A percentile compares a stretch with the other conserved stretches of the same genome.
Conservation (phyloP, 225 moss, liverwort and hornwort genomes). For the Pseudisothecium myosuroides region DNA sequence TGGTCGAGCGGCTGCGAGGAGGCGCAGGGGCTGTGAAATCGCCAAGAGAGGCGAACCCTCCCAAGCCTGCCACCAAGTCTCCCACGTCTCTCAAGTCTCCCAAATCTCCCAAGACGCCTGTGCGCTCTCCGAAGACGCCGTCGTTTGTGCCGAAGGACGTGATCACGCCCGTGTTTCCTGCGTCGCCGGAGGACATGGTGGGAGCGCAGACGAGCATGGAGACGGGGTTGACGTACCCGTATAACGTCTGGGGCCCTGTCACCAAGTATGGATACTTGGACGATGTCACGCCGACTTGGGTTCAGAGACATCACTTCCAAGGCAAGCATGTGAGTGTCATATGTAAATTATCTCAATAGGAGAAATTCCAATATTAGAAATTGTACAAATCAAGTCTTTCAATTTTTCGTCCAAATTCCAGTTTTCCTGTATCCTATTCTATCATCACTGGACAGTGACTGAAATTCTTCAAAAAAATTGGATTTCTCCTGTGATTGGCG, state of each 20-base stretch:
- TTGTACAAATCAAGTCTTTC: not conserved
- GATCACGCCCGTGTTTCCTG: constrained; percentile 25
- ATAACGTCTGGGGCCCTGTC: constrained; percentile 28
- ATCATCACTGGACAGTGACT: not conserved
- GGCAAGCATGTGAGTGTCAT: constrained; percentile 21
- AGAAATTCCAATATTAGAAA: not conserved
- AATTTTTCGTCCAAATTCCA: not conserved
- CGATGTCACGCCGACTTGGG: constrained; percentile 10
- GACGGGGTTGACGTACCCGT: constrained; percentile 34
- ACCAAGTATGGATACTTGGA: constrained; percentile 34
- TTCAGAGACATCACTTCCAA: constrained; percentile 14
- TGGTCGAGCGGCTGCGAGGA: not conserved
- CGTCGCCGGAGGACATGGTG: constrained; percentile 10
- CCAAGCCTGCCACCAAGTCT: not conserved
- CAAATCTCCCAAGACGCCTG: not conserved
- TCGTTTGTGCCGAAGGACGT: constrained; percentile 11
- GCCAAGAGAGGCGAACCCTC: not conserved
- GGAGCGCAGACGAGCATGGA: constrained; percentile 19
- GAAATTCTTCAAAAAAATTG: not conserved
- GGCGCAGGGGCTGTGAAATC: not conserved
- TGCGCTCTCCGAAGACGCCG: constrained; percentile 8
- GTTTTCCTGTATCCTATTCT: too few relatives aligned
- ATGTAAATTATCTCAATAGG: not conserved
- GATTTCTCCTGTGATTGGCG: not conserved
- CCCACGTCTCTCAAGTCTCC: not conserved